phyloP scores from a whole-genome alignment of 768 basidiomycete genomes.

The Leccinum variicolor region DNA sequence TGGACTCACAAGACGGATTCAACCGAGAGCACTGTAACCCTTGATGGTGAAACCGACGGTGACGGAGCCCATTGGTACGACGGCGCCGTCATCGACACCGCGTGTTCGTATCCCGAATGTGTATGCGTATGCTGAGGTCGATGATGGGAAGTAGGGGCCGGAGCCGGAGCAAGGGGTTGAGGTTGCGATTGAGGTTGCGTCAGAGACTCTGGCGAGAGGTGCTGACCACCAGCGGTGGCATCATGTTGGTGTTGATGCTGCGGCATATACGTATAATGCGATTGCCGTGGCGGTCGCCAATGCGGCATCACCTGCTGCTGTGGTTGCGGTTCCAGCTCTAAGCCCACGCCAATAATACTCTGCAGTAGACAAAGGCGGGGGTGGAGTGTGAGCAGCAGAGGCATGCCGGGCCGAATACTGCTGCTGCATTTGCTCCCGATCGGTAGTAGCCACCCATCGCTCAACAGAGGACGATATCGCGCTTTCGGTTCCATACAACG shows the following conservation, averaged over 20 bases:
- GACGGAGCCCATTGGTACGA: constrained; percentile 16
- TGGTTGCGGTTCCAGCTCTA: not conserved
- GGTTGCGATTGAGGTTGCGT: not conserved
- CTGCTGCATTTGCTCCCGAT: constrained; percentile 14
- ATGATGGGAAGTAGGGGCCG: not conserved
- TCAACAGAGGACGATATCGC: constrained; percentile 9
- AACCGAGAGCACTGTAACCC: too few species aligned
- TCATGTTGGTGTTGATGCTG: constrained; percentile 8
- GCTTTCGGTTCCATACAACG: constrained; percentile 15
- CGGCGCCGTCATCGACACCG: constrained; percentile 9
- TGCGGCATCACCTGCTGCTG: constrained; percentile 14
- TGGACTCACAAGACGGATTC: too few species aligned
- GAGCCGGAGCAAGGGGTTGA: not conserved
- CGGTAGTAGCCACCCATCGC: constrained; percentile 13
- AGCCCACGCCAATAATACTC: constrained; percentile 6
- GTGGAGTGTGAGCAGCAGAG: not conserved
- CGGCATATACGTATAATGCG: constrained; percentile 27
- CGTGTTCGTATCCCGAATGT: constrained; percentile 18
- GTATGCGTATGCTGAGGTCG: not conserved
- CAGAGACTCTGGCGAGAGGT: not conserved
- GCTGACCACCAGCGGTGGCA: constrained; percentile 2
- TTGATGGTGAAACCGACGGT: not conserved
- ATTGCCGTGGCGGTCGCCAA: constrained; percentile 29
- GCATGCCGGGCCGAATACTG: not conserved
- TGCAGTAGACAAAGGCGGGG: not conserved